Base-by-base conservation (phyloP, 2,329 filamentous ascomycete species). In the Alternaria arbusti region DNA sequence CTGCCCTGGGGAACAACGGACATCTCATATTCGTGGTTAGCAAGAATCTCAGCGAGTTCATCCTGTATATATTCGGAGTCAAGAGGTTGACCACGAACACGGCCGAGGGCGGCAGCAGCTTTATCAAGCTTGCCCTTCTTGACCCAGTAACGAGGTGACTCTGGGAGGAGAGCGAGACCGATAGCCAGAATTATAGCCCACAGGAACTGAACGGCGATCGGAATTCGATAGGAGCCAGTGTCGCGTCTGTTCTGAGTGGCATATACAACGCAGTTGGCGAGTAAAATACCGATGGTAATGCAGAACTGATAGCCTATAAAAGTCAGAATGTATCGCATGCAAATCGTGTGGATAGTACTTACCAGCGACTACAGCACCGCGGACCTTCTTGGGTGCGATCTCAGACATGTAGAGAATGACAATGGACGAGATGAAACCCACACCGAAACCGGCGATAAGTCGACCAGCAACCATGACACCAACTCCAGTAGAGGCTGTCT, bases 21-120 rank as follows among this genome's bases (percentile, higher is more conserved):
- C 71, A 90, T 78, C 85, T 97, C 94, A 78, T 96, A 96, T 83
- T 93, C 92, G 82, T 96, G 88, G 86, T 97, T 97, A 85, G 93
- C 94, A 66, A 96, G 87, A 72, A 97, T 95, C 84, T 97, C 93
- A 59, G 91, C 88, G 54, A 96, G 86, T 82, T 97, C 93, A 66
- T 88, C 83, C 83, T 92, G 89, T 80, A 97, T 90, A 81, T 88
- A 94, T 71, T 93, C 88, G 17, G 91, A 94, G 63, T 91, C 88
- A 61, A 83, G 76, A 54, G 90, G 86, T 84, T 96, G 91, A 66
- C 91, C 91, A 80, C 93, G 91, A 49, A 97, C 87, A 66, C 86
- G 86, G 58, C 88, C 81, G 11, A 97, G 87, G n/a, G 88, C 82
- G 1, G 81, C 64, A 64, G 89, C 86, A 50, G 93, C 93, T 64